Conservation (phyloP, 1,284 basidiomycete species). For the Somion occarium region DNA sequence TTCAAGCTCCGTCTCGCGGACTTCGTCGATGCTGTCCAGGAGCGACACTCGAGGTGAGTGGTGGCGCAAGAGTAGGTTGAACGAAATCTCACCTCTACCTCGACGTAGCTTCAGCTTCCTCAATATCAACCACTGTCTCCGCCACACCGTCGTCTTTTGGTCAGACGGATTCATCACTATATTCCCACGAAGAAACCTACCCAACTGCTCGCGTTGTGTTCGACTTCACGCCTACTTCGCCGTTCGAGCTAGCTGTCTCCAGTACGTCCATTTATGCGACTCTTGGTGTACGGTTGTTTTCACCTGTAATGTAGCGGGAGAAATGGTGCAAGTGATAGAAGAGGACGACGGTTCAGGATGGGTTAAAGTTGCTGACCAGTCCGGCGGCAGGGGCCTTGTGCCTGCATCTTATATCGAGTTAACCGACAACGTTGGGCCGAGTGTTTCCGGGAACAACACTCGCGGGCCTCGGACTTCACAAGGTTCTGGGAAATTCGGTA, state of each 20-base stretch:
- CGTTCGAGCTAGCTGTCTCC: slow-evolving; percentile 66
- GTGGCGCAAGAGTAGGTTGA: background rate
- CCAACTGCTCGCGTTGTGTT: slow-evolving; percentile 61
- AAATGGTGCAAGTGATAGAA: slow-evolving; percentile 57
- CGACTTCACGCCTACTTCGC: slow-evolving; percentile 65
- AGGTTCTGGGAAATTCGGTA: slow-evolving; percentile 45
- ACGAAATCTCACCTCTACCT: background rate
- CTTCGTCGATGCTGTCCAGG: slow-evolving; percentile 29
- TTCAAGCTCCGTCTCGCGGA: slow-evolving; percentile 24
- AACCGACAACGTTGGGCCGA: slow-evolving; percentile 20
- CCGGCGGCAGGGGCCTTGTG: slow-evolving; percentile 64
- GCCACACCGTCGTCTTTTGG: slow-evolving; percentile 47
- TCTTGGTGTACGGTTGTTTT: too few species aligned
- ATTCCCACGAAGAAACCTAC: slow-evolving; percentile 37
- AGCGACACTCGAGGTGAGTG: slow-evolving; percentile 23
- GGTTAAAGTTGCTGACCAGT: slow-evolving; percentile 66
- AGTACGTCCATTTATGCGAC: slow-evolving; percentile 38
- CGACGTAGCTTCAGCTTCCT: slow-evolving; percentile 10
- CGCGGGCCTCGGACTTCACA: slow-evolving; percentile 15
- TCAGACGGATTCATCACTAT: slow-evolving; percentile 38
- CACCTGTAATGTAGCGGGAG: slow-evolving; percentile 65
- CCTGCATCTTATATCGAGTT: slow-evolving; percentile 72
- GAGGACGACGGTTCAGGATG: slow-evolving; percentile 81
- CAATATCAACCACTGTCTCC: slow-evolving; percentile 13
- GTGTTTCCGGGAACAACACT: slow-evolving; percentile 7